Percentiles rank a stretch among this genome's conserved stretches.
Conservation (phyloP, 352 stramenopile species). For the Globisporangium nodosum region DNA sequence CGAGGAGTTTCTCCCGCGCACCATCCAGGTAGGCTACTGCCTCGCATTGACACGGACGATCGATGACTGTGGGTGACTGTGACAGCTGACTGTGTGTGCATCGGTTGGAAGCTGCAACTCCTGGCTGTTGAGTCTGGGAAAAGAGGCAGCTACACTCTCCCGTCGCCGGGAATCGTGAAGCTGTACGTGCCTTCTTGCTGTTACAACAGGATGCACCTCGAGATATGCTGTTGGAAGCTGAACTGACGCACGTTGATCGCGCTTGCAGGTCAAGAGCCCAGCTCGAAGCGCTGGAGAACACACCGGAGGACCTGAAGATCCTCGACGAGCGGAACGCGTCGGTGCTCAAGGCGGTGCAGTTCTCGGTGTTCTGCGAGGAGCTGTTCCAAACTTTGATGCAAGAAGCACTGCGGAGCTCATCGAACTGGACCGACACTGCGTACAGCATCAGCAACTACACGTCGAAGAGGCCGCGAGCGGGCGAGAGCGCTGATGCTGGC, state of each 20-base stretch:
- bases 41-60: neutral
- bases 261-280: slow-evolving; percentile 40
- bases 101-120: slow-evolving; percentile 25
- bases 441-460: slow-evolving; percentile 62
- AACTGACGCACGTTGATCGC: neutral
- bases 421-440: slow-evolving; percentile 62
- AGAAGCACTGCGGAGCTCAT: slow-evolving; percentile 59
- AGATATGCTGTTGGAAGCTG: too few species aligned
- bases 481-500: slow-evolving; percentile 29
- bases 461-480: slow-evolving; percentile 37
- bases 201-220: too few species aligned
- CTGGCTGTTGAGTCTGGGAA: slow-evolving; percentile 27
- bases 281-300: slow-evolving; percentile 58
- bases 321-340: slow-evolving; percentile 66
- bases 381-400: slow-evolving; percentile 82
- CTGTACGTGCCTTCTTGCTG: slow-evolving; percentile 23
- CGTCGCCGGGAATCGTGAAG: slow-evolving; percentile 30
- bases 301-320: slow-evolving; percentile 47
- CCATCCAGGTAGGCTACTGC: slow-evolving; percentile 47
- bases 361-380: slow-evolving; percentile 85
- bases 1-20: slow-evolving; percentile 72
- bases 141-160: slow-evolving; percentile 34
- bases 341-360: slow-evolving; percentile 75
- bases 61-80: neutral
- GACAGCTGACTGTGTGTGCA: neutral